Conservation (phyloP, 441 rosid genomes). For the Mallotus japonicus region DNA sequence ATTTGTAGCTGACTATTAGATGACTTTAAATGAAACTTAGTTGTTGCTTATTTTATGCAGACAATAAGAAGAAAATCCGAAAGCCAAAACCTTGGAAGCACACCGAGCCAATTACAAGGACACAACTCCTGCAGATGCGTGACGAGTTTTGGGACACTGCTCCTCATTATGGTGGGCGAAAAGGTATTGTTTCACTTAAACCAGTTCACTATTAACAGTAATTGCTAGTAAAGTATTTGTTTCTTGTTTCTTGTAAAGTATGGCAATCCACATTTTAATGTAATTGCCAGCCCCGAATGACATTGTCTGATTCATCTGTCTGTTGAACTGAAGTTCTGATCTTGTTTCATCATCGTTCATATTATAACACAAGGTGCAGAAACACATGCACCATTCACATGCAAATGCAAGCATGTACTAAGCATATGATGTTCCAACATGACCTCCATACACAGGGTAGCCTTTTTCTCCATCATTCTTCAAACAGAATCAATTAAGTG, state of each 20-base stretch:
- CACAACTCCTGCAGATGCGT: conserved; percentile 68
- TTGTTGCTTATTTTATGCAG: conserved; percentile 29
- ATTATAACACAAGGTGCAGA: conserved; percentile 8
- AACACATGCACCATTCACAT: background rate
- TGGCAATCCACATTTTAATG: conserved; percentile 1
- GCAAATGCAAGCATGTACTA: background rate
- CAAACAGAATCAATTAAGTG: background rate
- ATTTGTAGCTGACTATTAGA: background rate
- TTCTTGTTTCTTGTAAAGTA: too few species aligned
- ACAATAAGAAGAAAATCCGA: conserved; percentile 52
- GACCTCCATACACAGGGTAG: background rate
- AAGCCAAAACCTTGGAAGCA: conserved; percentile 87
- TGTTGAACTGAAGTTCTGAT: conserved; percentile 1
- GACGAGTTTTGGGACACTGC: conserved; percentile 97
- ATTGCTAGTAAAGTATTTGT: conserved; percentile 2
- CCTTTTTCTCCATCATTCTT: background rate
- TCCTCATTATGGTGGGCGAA: conserved; percentile 82
- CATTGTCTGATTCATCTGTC: background rate
- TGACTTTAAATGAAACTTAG: conserved; percentile 13
- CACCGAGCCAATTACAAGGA: conserved; percentile 62
- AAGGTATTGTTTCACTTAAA: conserved; percentile 41
- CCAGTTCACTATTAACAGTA: background rate
- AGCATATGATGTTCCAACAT: background rate
- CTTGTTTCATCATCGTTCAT: background rate
- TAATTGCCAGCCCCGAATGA: background rate